These are phyloP conservation scores for Miscanthus sacchariflorus DNA, from an alignment of 202 grass and related monocot genomes.

Conservation along the genomic window DNA sequence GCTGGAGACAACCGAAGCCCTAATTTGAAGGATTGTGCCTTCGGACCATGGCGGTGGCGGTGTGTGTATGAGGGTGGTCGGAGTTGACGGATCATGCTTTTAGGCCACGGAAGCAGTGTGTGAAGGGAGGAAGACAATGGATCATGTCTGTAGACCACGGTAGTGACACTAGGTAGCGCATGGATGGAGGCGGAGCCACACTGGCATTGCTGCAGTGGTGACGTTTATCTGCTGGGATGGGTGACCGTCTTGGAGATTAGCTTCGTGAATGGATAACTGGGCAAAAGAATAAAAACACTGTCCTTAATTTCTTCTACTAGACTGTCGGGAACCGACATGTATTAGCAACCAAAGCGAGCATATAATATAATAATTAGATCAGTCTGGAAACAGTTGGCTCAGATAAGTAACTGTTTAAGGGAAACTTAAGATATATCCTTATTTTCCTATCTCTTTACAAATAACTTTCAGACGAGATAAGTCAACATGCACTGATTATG, in stretches of 20 bases:
- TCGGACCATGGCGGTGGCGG: background rate
- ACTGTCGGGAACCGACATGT: background rate
- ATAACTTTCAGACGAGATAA: background rate
- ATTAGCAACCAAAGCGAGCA: background rate
- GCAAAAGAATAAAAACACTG: background rate
- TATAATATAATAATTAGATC: conserved; percentile 7
- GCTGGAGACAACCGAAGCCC: background rate
- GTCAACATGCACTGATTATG: background rate
- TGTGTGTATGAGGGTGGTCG: background rate
- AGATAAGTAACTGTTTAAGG: background rate
- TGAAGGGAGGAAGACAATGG: background rate
- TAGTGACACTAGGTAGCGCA: background rate
- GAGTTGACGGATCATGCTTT: too few relatives aligned
- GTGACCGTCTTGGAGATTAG: background rate
- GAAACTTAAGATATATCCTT: background rate
- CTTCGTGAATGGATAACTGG: background rate
- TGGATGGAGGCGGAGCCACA: background rate
- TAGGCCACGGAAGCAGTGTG: background rate
- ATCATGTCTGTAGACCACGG: background rate
- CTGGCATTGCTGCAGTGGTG: background rate
- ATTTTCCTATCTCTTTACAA: conserved; percentile 7
- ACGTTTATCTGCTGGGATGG: background rate
- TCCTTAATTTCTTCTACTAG: background rate
- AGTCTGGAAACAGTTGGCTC: background rate
- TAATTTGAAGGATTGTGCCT: background rate